Evolutionary conservation across 2,329 filamentous ascomycete genomes (phyloP), one percentile per base, ranked within the genome.

Genomic region (Fusarium nisikadoi): DNA sequence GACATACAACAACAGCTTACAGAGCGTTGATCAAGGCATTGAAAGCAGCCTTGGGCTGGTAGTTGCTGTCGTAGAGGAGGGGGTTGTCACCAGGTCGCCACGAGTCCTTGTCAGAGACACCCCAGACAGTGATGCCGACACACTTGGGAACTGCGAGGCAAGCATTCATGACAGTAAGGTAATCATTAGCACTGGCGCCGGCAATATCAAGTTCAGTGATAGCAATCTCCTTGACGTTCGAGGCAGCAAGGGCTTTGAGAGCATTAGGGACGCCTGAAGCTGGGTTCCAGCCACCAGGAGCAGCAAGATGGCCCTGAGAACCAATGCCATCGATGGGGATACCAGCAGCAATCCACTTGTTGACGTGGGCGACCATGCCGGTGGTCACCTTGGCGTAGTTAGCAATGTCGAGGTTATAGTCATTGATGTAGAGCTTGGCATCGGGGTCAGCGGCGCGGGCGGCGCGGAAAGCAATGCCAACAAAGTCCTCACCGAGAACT

Each of bases 381-480:
- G 5, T 23, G 27, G 75, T 82, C 74, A 92, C 87, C 84, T 94
- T 94, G 70, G 86, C 83, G 75, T 87, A 86, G 72, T 75, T 85
- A 23, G 90, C 85, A 46, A 80, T 84, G 81, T 92, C 91, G 57
- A 92, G 86, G 83, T 92, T 92, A 81, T 86, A 89, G 79, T 94
- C 92, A 81, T 94, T 94, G 82, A 94, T 92, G 84, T 93, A 94
- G 42, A 94, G 85, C 81, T 91, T 91, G 6, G 90, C 91, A 62
- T 81, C 76, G 5, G 92, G 90, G 79, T 94, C 92, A 68, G 90
- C 91, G 13, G 85, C 84, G 56, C 88, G 87, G 25, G 92, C 92
- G 16, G 92, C 88, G 57, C 88, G 85, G 82, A 94, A 94, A 39
- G 92, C 92, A 75, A 92, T 91, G 27, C 84, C 83, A 58, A 94